Evolutionary conservation across 2,329 filamentous ascomycete genomes (phyloP), one percentile per base, ranked within the genome.

Genomic region (Tolypocladium pustulatum): DNA sequence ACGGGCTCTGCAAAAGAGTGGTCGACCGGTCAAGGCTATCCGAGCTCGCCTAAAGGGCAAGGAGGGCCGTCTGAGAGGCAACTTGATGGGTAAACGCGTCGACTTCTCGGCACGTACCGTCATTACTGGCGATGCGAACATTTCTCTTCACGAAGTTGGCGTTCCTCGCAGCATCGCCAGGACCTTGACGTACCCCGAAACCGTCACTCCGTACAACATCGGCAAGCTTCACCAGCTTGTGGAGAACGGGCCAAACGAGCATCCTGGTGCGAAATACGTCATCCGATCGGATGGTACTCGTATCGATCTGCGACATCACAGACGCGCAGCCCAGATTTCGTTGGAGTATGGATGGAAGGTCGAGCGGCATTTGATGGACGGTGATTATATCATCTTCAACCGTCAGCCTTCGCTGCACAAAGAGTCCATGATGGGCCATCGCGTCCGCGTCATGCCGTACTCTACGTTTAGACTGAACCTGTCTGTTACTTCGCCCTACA

Each of bases 381-480:
- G 93, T 59, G 94, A 99, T 74, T 95, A 91, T 65, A 97, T 99
- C 75, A 92, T 99, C 69, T 99, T 99, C 85, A 99, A 99, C 74
- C 94, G 94, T 81, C 94, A 99, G 72, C 94, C 94, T 0, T 99
- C 94, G 40, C 81, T 99, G 68, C 94, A 99, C 81, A 99, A 99
- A 75, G 94, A 99, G 72, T 99, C 94, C 61, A 99, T 99, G 94
- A 99, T 99, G 95, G 94, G 91, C 74, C 94, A 99, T 75, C 87
- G 91, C 67, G 94, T 99, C 63, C 88, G 88, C 61, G 94, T 99
- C 61, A 97, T 99, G 92, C 94, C 94, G 3, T 99, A 96, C 74
- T 99, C 94, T 7, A 99, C 94, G 1, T 99, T 99, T 80, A 88
- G 94, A 63, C 83, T 99, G 54, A 99, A 99, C 69, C 75, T 99